Base-by-base conservation (phyloP, 331 rosid species). In the Rosa hybrid region DNA sequence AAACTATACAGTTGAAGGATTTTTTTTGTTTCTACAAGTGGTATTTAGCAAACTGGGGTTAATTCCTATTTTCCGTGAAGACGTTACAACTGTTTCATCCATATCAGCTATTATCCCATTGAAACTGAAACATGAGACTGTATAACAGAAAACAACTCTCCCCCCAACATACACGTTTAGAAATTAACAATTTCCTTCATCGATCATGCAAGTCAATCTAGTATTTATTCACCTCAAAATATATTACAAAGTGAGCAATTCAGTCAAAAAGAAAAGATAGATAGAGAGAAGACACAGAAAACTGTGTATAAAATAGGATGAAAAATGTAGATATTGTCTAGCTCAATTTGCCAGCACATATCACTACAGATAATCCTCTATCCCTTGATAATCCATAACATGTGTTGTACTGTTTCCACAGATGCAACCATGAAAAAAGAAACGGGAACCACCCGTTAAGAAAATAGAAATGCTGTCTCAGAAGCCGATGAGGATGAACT, bases 341-440 rank as follows among this genome's bases (percentile, higher is more conserved):
- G 71, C 87, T 78, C 8, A 63, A 77, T 77, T 72, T 70, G 74
- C 65, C 83, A 84, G 81, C 77, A 80, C 80, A 84, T 57, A 85
- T 68, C 25, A 8, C 84, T 76, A 60, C 51, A 83, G 57, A 86
- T 83, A 54, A 77, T 83, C 82, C 62, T 83, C 62, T 48, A 48
- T 75, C 56, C 80, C 27, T 49, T 77, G 78, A 79, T 83, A 88
- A 82, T 70, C 81, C 71, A 67, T 84, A 90, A 86, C 97, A 92
- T 90, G 94, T 74, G 71, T 88, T 92, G 94, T 79, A 68, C 76
- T 57, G 68, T 88, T 75, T 84, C 41, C 10, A 80, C 79, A 88
- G 86, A 81, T 70, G 89, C 90, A 94, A 80, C 86, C 98, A 91
- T 91, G 97, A 90, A 94, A 94, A 94, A 90, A 84, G 4, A 38